A percentile compares a stretch with the other conserved stretches of the same genome.
Evolutionary conservation across 371 early-diverging fungal genomes (phyloP).

Genomic region (Mucor plumbeus): DNA sequence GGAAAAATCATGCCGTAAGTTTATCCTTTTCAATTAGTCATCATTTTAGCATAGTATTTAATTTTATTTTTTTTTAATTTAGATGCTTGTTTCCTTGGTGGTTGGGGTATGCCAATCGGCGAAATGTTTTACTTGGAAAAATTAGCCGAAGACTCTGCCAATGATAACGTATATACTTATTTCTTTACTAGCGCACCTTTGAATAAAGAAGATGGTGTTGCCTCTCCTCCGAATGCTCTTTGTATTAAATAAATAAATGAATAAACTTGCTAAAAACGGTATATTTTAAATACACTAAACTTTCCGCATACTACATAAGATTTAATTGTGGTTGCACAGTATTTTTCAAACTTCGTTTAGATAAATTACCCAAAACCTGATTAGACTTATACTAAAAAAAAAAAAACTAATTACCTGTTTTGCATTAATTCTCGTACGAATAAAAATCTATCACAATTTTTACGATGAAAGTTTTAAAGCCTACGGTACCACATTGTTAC

Average conservation of each 20-base stretch:
- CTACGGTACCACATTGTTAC: too few relatives aligned
- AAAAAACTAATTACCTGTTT: too few relatives aligned
- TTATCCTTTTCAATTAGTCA: neutral
- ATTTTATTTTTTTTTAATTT: neutral
- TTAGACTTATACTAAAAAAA: too few relatives aligned
- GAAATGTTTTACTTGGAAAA: constrained; percentile 47
- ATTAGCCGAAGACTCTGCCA: constrained; percentile 47
- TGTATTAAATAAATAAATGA: constrained; percentile 43
- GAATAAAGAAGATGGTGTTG: constrained; percentile 47
- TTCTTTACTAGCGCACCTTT: constrained; percentile 52
- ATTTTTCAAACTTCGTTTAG: too few relatives aligned
- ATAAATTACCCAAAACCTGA: too few relatives aligned
- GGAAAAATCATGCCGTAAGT: constrained; percentile 36
- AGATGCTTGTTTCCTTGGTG: constrained; percentile 46
- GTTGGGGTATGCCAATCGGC: constrained; percentile 52
- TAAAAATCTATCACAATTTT: too few relatives aligned
- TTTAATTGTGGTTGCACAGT: too few relatives aligned
- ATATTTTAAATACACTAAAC: too few relatives aligned
- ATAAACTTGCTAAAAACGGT: too few relatives aligned
- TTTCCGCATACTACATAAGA: too few relatives aligned
- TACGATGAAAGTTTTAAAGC: too few relatives aligned
- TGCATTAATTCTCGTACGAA: too few relatives aligned
- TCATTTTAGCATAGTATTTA: neutral
- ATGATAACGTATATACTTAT: constrained; percentile 41
- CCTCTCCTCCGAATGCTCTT: constrained; percentile 49